A percentile compares a stretch with the other conserved stretches of the same genome.
Conservation (phyloP, 192 early-diverging fungal genomes). For the Physocladia obscura region DNA sequence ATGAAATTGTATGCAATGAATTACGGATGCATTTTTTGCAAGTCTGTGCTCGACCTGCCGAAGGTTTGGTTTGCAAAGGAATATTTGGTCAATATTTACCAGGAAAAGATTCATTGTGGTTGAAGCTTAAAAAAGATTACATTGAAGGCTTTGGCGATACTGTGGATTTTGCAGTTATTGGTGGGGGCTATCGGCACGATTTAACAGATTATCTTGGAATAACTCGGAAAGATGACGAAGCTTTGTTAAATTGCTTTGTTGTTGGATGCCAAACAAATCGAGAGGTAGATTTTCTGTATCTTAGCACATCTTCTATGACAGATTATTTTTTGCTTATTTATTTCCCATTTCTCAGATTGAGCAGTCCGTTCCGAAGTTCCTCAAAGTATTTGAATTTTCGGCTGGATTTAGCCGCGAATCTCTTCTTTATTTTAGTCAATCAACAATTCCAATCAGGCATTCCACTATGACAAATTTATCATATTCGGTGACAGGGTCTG, state of each 20-base stretch:
- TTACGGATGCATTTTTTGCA: slow-evolving; percentile 4
- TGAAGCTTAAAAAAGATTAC: slow-evolving; percentile 28
- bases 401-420: slow-evolving; percentile 7
- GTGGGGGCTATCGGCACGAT: slow-evolving; percentile 19
- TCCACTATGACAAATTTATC: background rate
- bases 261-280: background rate
- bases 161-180: slow-evolving; percentile 15
- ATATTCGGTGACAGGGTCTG: background rate
- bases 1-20: background rate
- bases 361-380: background rate
- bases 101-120: slow-evolving; percentile 9
- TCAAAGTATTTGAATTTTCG: slow-evolving; percentile 1
- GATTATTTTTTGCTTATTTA: background rate
- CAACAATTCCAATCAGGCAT: background rate
- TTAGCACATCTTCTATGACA: no score
- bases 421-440: slow-evolving; percentile 5
- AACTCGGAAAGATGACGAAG: slow-evolving; percentile 2
- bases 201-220: slow-evolving; percentile 12
- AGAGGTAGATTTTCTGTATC: background rate
- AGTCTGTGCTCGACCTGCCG: slow-evolving; percentile 18
- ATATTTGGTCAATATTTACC: slow-evolving; percentile 1
- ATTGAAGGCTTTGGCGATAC: slow-evolving; percentile 27
- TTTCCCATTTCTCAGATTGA: background rate
- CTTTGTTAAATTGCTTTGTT: slow-evolving; percentile 1
- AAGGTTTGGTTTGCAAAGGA: slow-evolving; percentile 24